Conservation (phyloP, 2,329 filamentous ascomycete species). For the Ophiostoma quercus region DNA sequence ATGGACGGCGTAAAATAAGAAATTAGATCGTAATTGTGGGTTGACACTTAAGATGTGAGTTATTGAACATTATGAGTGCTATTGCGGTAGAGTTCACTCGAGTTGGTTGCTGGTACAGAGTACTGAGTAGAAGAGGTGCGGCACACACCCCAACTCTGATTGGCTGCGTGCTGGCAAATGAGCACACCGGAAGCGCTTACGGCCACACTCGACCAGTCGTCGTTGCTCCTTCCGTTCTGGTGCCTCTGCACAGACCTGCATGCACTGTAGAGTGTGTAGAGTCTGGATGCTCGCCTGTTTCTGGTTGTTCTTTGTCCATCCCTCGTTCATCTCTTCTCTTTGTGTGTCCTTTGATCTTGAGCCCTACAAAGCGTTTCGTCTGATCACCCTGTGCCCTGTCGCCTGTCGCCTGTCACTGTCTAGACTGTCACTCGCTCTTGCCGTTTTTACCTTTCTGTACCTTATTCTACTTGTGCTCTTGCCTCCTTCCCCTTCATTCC, state of each 20-base stretch:
- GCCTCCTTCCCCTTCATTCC: not conserved
- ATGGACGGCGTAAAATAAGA: not conserved
- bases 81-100: no score
- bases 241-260: not conserved
- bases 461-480: not conserved
- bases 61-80: not conserved
- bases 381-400: not conserved
- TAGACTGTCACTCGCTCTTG: not conserved
- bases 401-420: not conserved
- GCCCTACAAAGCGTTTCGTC: not conserved
- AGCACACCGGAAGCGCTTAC: constrained; percentile 12
- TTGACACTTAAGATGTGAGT: not conserved
- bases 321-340: not conserved
- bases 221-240: not conserved
- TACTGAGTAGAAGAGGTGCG: no score
- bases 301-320: not conserved
- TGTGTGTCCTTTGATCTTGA: not conserved
- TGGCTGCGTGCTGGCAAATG: constrained; percentile 1
- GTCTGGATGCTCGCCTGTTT: not conserved
- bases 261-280: not conserved
- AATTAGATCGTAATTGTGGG: not conserved
- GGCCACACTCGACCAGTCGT: constrained; percentile 10
- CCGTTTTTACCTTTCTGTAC: not conserved
- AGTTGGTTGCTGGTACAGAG: no score
- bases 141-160: not conserved